phyloP scores from a whole-genome alignment of 2,329 filamentous ascomycete species.

The Orbilia oligospora region DNA sequence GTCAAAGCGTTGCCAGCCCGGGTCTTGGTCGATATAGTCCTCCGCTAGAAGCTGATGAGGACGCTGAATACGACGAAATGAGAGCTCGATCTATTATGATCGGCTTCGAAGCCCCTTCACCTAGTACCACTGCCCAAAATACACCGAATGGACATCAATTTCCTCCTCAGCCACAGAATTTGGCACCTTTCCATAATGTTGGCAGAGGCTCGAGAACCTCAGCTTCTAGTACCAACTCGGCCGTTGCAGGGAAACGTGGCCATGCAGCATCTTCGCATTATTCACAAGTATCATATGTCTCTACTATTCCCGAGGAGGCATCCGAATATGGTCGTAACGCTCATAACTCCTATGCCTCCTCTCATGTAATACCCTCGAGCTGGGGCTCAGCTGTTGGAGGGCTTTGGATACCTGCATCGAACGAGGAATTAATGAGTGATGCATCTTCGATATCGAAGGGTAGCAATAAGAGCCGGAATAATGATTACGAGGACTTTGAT shows the following conservation, averaged over 20 bases:
- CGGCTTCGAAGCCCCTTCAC: constrained; percentile 50
- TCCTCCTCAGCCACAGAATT: constrained; percentile 63
- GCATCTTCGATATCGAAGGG: constrained; percentile 65
- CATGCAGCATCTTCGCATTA: constrained; percentile 69
- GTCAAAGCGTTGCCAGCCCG: constrained; percentile 43
- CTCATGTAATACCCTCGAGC: constrained; percentile 78
- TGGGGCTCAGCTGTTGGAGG: constrained; percentile 71
- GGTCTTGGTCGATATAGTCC: constrained; percentile 57
- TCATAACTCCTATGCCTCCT: constrained; percentile 78
- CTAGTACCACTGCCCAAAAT: constrained; percentile 20
- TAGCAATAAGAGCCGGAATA: constrained; percentile 61
- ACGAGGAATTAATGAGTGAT: constrained; percentile 64
- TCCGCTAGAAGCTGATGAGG: constrained; percentile 56
- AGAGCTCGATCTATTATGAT: constrained; percentile 56
- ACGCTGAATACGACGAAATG: constrained; percentile 56
- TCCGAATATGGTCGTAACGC: constrained; percentile 69
- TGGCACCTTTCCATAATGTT: constrained; percentile 61
- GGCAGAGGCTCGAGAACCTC: constrained; percentile 63
- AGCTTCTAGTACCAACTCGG: constrained; percentile 66
- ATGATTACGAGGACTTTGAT: constrained; percentile 66
- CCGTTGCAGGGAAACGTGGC: constrained; percentile 66
- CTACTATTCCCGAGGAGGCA: constrained; percentile 82
- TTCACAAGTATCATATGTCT: constrained; percentile 75
- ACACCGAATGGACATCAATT: constrained; percentile 55
- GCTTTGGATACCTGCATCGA: constrained; percentile 70